Percentiles rank a stretch among this genome's conserved stretches.
These are phyloP conservation scores for Ophiocordyceps polyrhachis-furcata DNA, from an alignment of 2,329 filamentous ascomycete species.

Conservation along the genomic window DNA sequence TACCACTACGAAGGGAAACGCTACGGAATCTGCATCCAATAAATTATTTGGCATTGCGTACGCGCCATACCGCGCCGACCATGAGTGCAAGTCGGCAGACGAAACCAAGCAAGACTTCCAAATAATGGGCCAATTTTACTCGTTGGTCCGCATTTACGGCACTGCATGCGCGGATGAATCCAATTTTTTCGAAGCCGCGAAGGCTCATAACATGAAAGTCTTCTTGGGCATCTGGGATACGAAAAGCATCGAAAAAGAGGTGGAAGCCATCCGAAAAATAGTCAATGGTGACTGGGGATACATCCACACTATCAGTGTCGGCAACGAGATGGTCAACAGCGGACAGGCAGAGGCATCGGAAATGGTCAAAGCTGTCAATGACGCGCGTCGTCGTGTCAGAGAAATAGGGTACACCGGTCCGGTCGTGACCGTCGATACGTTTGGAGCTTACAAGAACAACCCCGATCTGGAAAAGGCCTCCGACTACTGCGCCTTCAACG, in stretches of 20 bases:
- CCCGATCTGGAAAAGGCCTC: conserved; percentile 52
- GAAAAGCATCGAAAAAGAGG: conserved; percentile 31
- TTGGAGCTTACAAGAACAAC: conserved; percentile 45
- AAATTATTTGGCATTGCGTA: conserved; percentile 24
- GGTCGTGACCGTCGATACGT: conserved; percentile 68
- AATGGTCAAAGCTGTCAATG: conserved; percentile 38
- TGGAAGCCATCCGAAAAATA: conserved; percentile 40
- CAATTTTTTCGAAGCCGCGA: conserved; percentile 47
- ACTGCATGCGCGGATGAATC: conserved; percentile 46
- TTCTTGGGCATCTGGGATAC: conserved; percentile 60
- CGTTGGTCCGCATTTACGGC: conserved; percentile 58
- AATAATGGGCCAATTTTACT: conserved; percentile 32
- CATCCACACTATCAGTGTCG: conserved; percentile 55
- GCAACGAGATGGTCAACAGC: conserved; percentile 64
- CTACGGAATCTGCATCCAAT: not conserved
- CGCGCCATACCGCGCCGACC: conserved; percentile 28
- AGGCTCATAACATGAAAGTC: conserved; percentile 45
- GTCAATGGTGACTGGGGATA: conserved; percentile 45
- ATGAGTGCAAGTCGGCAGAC: conserved; percentile 45
- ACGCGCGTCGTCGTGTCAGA: conserved; percentile 38
- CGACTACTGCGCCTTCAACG: conserved; percentile 67
- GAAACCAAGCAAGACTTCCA: conserved; percentile 48
- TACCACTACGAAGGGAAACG: not conserved
- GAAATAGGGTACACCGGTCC: conserved; percentile 48
- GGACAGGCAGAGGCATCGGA: conserved; percentile 30